phyloP scores from a whole-genome alignment of 148 eudicot species.

The Cornus florida region DNA sequence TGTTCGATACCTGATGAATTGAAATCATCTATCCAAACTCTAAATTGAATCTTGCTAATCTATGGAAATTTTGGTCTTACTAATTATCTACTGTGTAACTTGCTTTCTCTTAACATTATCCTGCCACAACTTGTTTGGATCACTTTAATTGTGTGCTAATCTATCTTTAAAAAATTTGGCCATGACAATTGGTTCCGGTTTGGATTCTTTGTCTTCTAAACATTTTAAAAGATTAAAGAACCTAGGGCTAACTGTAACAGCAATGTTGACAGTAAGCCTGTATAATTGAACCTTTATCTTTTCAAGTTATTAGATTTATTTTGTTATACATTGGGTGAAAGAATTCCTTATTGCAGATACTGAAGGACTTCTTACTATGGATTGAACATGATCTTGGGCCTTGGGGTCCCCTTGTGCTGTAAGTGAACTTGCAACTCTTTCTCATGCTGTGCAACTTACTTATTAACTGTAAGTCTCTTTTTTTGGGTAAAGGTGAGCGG shows the following conservation, averaged over 20 bases:
- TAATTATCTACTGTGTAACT: no score
- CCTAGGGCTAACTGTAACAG: not conserved
- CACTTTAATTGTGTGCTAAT: no score
- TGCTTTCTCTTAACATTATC: not conserved
- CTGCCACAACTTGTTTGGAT: no score
- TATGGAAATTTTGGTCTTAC: not conserved
- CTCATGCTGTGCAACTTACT: not conserved
- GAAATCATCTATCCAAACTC: not conserved
- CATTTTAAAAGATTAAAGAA: not conserved
- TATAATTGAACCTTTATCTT: not conserved
- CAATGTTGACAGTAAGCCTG: not conserved
- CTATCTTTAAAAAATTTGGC: not conserved
- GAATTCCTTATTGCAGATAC: constrained; percentile 43
- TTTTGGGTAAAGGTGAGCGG: not conserved
- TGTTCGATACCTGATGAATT: not conserved
- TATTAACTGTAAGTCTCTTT: not conserved
- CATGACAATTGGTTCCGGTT: not conserved
- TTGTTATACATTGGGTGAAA: constrained; percentile 4
- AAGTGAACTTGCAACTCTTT: constrained; percentile 38
- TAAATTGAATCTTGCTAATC: not conserved
- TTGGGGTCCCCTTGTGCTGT: constrained; percentile 96
- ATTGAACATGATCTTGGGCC: constrained; percentile 83
- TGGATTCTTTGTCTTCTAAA: not conserved
- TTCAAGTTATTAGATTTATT: constrained; percentile 2
- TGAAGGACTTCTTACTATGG: constrained; percentile 79